Conservation (phyloP, 2,329 filamentous ascomycete genomes). For the Monosporascus cannonballus region DNA sequence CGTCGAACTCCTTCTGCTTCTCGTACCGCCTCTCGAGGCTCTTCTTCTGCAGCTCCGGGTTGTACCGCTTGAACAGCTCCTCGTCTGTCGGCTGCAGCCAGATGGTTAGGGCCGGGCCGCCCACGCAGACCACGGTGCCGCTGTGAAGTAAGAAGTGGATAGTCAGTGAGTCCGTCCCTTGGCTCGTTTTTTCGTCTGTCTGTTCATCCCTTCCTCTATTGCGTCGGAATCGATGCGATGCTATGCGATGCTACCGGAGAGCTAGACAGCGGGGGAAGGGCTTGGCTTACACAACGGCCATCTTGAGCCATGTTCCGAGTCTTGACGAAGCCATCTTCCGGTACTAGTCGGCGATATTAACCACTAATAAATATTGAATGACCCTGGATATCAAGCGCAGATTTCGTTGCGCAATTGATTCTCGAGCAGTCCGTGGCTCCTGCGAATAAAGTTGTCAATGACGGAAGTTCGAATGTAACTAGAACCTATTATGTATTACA, state of each 20-base stretch:
- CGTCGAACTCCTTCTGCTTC: conserved; percentile 79
- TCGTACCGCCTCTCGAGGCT: conserved; percentile 74
- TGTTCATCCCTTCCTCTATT: not conserved
- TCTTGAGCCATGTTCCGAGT: conserved; percentile 60
- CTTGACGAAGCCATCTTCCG: conserved; percentile 39
- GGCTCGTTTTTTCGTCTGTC: not conserved
- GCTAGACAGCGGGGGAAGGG: conserved; percentile 8
- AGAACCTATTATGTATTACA: no score
- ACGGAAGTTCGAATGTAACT: no score
- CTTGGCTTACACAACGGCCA: conserved; percentile 57
- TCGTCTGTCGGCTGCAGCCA: conserved; percentile 82
- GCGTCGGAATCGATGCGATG: not conserved
- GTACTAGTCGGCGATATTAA: not conserved
- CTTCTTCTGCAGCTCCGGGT: conserved; percentile 85
- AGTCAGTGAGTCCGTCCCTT: not conserved
- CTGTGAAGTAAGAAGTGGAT: conserved; percentile 36
- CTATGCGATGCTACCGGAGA: conserved; percentile 1
- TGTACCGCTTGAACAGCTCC: conserved; percentile 87
- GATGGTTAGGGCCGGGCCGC: conserved; percentile 77
- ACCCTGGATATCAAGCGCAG: no score
- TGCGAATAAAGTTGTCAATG: no score
- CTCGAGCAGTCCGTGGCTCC: no score
- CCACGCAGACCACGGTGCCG: conserved; percentile 65
- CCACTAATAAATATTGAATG: no score
- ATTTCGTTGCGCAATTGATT: no score